phyloP scores from a whole-genome alignment of 306 rosid species.

The Calophaca sinica region DNA sequence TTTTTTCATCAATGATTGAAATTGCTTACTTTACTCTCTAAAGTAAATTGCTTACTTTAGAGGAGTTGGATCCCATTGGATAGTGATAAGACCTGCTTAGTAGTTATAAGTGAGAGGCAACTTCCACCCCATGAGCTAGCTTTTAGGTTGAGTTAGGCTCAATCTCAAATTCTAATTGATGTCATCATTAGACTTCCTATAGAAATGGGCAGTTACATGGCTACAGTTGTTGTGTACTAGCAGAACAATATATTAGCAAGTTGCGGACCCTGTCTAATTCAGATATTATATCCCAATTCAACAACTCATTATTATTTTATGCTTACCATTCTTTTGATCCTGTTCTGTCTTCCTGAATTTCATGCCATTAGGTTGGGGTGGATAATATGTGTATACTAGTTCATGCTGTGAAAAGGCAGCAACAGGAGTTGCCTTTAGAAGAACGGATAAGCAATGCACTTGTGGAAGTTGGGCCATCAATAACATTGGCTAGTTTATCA shows the following conservation, averaged over 20 bases:
- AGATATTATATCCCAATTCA: slow-evolving; percentile 26
- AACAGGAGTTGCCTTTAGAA: slow-evolving; percentile 84
- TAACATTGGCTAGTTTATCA: slow-evolving; percentile 91
- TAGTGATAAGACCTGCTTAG: no score
- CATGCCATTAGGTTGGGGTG: slow-evolving; percentile 82
- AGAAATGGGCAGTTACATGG: slow-evolving; percentile 8
- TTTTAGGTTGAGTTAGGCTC: no score
- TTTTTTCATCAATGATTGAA: no score
- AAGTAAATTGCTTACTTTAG: no score
- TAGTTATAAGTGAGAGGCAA: no score
- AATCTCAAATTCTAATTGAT: no score
- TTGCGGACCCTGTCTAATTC: slow-evolving; percentile 22
- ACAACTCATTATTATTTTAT: slow-evolving; percentile 26
- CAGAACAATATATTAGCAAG: slow-evolving; percentile 26
- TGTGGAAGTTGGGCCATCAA: slow-evolving; percentile 98
- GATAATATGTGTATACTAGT: slow-evolving; percentile 99
- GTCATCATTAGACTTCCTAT: slow-evolving; percentile 10
- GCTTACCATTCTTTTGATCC: slow-evolving; percentile 30
- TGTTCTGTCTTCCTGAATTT: slow-evolving; percentile 38
- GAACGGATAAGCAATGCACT: slow-evolving; percentile 93
- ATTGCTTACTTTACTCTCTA: no score
- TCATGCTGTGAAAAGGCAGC: slow-evolving; percentile 95
- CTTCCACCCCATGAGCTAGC: no score
- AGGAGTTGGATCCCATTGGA: no score
- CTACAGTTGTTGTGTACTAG: slow-evolving; percentile 4